These are phyloP conservation scores for Ogataea trehaloabstinens DNA, from an alignment of 805 yeast genomes.

Conservation along the genomic window DNA sequence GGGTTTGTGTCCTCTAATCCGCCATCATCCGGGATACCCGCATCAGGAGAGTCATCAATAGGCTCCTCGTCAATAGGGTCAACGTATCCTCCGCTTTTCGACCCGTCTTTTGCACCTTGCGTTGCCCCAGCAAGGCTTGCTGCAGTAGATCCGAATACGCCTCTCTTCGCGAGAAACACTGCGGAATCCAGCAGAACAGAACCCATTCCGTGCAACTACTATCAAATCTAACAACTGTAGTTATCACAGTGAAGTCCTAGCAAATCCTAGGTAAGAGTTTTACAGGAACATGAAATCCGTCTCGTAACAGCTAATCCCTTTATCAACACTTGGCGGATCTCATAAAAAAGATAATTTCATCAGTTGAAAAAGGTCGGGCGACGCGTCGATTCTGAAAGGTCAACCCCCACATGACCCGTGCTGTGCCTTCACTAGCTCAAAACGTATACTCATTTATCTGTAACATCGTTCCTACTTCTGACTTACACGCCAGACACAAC, in stretches of 20 bases:
- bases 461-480: too few species aligned
- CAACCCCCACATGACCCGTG: too few species aligned
- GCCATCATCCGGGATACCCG: conserved; percentile 48
- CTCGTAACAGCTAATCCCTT: too few species aligned
- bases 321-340: too few species aligned
- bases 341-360: too few species aligned
- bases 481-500: too few species aligned
- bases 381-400: too few species aligned
- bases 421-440: too few species aligned
- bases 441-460: too few species aligned
- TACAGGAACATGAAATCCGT: too few species aligned
- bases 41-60: conserved; percentile 36
- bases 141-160: conserved; percentile 22
- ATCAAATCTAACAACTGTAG: background rate
- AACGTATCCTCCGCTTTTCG: conserved; percentile 13
- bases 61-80: conserved; percentile 38
- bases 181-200: conserved; percentile 22
- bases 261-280: too few species aligned
- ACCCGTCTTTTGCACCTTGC: background rate
- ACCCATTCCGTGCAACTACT: conserved; percentile 9
- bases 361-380: too few species aligned
- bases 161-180: conserved; percentile 22
- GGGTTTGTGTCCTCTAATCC: conserved; percentile 69
- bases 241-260: background rate
- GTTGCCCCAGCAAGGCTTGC: conserved; percentile 11